Evolutionary conservation across 2,329 filamentous ascomycete species (phyloP).

Genomic region (Colletotrichum plurivorum): DNA sequence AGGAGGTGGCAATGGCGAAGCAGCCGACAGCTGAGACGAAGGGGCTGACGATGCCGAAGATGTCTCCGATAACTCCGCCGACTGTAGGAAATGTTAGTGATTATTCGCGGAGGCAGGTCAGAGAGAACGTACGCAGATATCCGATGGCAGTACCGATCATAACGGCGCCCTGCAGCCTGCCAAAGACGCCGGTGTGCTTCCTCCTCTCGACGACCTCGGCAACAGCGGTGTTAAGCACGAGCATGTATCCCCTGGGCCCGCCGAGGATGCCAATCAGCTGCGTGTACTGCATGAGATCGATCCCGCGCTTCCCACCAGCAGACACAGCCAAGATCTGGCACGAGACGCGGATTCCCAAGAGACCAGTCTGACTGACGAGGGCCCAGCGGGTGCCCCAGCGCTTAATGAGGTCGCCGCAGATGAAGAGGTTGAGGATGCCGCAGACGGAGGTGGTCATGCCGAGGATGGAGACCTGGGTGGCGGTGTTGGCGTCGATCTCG

Average conservation of each 20-base stretch:
- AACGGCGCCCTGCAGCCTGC: slow-evolving; percentile 74
- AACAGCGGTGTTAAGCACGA: slow-evolving; percentile 78
- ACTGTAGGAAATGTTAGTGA: slow-evolving; percentile 49
- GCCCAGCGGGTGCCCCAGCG: slow-evolving; percentile 74
- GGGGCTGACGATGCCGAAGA: slow-evolving; percentile 73
- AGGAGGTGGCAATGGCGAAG: slow-evolving; percentile 47
- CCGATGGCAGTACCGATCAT: slow-evolving; percentile 78
- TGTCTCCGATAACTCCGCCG: slow-evolving; percentile 76
- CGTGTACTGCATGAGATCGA: slow-evolving; percentile 76
- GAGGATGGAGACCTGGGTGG: slow-evolving; percentile 74
- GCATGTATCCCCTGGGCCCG: slow-evolving; percentile 78
- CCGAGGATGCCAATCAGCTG: slow-evolving; percentile 79
- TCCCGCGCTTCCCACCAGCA: slow-evolving; percentile 72
- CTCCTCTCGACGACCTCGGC: slow-evolving; percentile 74
- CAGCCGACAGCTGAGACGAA: slow-evolving; percentile 69
- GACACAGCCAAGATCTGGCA: slow-evolving; percentile 76
- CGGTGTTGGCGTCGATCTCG: slow-evolving; percentile 75
- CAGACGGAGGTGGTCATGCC: slow-evolving; percentile 78
- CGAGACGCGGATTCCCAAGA: slow-evolving; percentile 74
- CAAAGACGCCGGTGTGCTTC: slow-evolving; percentile 75
- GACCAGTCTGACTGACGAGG: slow-evolving; percentile 73
- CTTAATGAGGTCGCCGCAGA: slow-evolving; percentile 78
- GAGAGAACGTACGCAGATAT: slow-evolving; percentile 63
- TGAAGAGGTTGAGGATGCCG: slow-evolving; percentile 77
- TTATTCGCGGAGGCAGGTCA: neutral